These are phyloP conservation scores for Scedosporium aurantiacum DNA, from an alignment of 2,329 filamentous ascomycete genomes.

Conservation along the genomic window DNA sequence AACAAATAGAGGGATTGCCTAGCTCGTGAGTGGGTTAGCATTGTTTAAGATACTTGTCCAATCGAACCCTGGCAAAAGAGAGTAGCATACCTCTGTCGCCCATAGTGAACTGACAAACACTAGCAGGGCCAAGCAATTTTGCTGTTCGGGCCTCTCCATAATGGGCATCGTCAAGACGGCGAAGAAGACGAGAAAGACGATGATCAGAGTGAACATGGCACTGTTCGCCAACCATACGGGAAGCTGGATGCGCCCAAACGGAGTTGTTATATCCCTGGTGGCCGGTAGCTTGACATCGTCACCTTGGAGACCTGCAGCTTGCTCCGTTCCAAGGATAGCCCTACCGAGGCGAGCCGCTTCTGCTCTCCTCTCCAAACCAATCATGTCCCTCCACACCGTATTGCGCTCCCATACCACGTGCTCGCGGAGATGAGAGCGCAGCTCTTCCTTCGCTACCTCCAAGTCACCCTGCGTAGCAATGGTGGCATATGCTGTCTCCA, in stretches of 20 bases:
- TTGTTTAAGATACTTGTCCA: constrained; percentile 8
- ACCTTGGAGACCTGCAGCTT: constrained; percentile 66
- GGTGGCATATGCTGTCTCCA: constrained; percentile 72
- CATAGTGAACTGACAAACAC: constrained; percentile 89
- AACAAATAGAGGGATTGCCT: constrained; percentile 94
- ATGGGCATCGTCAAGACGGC: constrained; percentile 66
- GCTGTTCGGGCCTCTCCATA: constrained; percentile 78
- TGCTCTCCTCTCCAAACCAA: constrained; percentile 89
- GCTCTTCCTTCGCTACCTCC: constrained; percentile 65
- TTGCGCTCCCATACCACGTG: constrained; percentile 99
- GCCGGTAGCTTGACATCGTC: constrained; percentile 57
- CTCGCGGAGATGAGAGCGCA: constrained; percentile 83
- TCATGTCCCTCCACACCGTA: constrained; percentile 98
- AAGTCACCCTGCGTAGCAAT: constrained; percentile 75
- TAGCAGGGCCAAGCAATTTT: constrained; percentile 90
- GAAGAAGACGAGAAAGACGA: constrained; percentile 62
- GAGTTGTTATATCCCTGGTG: constrained; percentile 64
- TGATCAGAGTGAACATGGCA: constrained; percentile 66
- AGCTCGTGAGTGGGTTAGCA: constrained; percentile 9
- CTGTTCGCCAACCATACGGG: constrained; percentile 77
- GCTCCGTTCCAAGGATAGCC: constrained; percentile 67
- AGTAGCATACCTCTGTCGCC: constrained; percentile 71
- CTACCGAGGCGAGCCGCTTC: constrained; percentile 88
- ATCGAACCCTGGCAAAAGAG: neutral
- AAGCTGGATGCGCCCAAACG: constrained; percentile 63